Evolutionary conservation across 2,329 filamentous ascomycete species (phyloP).

Genomic region (Tolypocladium tropicale): DNA sequence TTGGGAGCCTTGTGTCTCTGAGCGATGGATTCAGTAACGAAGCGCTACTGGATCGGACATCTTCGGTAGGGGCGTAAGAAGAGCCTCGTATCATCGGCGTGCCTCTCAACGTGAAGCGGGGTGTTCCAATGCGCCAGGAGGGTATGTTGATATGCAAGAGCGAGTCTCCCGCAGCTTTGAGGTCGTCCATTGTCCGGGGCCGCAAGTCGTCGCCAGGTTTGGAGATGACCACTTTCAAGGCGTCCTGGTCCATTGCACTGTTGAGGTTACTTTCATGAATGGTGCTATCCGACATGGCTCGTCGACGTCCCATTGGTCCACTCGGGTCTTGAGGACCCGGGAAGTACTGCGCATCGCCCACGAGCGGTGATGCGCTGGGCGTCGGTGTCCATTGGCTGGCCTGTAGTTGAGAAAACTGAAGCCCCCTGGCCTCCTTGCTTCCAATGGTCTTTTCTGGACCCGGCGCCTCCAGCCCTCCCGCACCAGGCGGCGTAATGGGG

Average conservation of each 20-base stretch:
- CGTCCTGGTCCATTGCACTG: constrained; percentile 50
- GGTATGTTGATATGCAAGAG: constrained; percentile 69
- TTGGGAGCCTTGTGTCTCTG: constrained; percentile 12
- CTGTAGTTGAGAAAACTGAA: constrained; percentile 12
- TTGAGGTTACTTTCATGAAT: constrained; percentile 50
- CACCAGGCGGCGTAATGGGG: constrained; percentile 49
- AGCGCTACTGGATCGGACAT: constrained; percentile 51
- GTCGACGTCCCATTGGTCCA: constrained; percentile 34
- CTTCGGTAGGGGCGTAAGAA: constrained; percentile 68
- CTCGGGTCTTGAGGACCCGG: constrained; percentile 13
- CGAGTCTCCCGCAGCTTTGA: constrained; percentile 33
- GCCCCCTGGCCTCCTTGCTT: constrained; percentile 3
- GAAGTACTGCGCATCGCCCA: constrained; percentile 22
- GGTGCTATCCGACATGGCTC: constrained; percentile 69
- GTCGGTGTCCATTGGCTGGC: constrained; percentile 33
- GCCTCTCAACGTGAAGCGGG: constrained; percentile 66
- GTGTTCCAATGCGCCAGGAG: constrained; percentile 72
- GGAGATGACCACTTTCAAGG: constrained; percentile 73
- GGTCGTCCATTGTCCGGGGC: constrained; percentile 53
- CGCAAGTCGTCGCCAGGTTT: constrained; percentile 50
- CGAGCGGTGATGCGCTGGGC: constrained; percentile 25
- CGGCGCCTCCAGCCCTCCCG: constrained; percentile 42
- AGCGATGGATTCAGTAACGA: constrained; percentile 34
- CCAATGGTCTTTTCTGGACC: constrained; percentile 16
- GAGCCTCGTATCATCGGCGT: constrained; percentile 72